These are phyloP conservation scores for Rhizoctonia solani DNA, from an alignment of 1,284 basidiomycete species.

Conservation along the genomic window DNA sequence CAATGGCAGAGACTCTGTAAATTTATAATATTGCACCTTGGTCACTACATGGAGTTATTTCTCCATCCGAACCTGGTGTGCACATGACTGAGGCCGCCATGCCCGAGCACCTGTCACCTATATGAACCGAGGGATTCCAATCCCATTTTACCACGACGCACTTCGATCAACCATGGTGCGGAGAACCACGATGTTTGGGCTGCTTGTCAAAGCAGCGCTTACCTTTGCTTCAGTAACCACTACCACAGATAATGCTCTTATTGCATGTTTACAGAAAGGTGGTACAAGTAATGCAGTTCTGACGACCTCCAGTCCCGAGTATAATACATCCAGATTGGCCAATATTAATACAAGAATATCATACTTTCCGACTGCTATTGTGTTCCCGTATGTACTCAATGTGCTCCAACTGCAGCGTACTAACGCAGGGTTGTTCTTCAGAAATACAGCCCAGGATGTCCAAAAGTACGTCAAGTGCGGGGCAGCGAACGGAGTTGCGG, in stretches of 20 bases:
- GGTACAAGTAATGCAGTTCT: background rate
- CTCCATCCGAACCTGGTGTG: constrained; percentile 51
- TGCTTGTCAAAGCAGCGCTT: no score
- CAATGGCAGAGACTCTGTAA: constrained; percentile 76
- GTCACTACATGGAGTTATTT: no score
- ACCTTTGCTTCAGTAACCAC: no score
- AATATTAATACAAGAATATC: constrained; percentile 36
- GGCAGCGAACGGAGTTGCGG: constrained; percentile 25
- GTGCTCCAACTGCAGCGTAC: background rate
- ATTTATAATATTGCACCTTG: constrained; percentile 84
- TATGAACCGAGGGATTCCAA: no score
- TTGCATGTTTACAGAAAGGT: background rate
- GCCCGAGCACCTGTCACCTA: constrained; percentile 47
- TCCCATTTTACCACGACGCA: no score
- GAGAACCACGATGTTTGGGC: no score
- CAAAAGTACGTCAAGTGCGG: constrained; percentile 37
- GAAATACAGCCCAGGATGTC: constrained; percentile 35
- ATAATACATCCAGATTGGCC: background rate
- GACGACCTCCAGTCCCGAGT: background rate
- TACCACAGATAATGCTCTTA: no score
- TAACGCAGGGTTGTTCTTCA: background rate
- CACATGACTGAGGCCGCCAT: constrained; percentile 66
- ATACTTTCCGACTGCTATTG: constrained; percentile 37
- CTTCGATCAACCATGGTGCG: no score
- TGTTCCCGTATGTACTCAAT: constrained; percentile 32